Conservation (phyloP, 345 rosid genomes). For the Microcos paniculata region DNA sequence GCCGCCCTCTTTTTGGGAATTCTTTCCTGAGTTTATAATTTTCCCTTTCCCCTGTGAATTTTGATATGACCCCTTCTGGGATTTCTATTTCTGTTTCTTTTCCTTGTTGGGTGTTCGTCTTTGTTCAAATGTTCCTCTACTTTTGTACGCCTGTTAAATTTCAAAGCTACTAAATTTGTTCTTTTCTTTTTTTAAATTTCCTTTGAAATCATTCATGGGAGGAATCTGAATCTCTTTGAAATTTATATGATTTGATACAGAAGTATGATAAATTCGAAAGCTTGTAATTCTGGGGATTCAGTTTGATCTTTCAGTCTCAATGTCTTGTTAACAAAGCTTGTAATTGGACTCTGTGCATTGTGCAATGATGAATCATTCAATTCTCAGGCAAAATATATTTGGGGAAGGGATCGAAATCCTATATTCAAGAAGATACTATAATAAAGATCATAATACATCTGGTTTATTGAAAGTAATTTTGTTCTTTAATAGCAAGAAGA, state of each 20-base stretch:
- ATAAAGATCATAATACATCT: too few relatives aligned
- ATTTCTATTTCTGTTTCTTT: not conserved
- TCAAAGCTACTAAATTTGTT: not conserved
- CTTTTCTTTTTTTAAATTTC: not conserved
- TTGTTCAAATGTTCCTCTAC: not conserved
- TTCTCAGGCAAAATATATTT: too few relatives aligned
- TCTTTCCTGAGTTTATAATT: not conserved
- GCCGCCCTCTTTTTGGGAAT: not conserved
- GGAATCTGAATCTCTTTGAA: not conserved
- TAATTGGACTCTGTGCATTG: too few relatives aligned
- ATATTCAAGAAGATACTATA: too few relatives aligned
- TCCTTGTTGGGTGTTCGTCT: not conserved
- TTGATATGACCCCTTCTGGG: slow-evolving; percentile 1
- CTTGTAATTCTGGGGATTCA: not conserved
- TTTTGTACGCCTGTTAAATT: not conserved
- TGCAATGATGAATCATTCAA: too few relatives aligned
- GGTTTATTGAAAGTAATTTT: too few relatives aligned
- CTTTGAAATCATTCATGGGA: not conserved
- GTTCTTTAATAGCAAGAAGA: too few relatives aligned
- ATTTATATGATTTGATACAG: not conserved
- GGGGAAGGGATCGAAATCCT: too few relatives aligned
- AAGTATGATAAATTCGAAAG: not conserved
- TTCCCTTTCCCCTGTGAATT: not conserved
- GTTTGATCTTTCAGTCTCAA: not conserved
- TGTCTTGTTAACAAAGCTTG: too few relatives aligned